A percentile compares a stretch with the other conserved stretches of the same genome.
phyloP scores from a whole-genome alignment of 176 grass and related monocot species.

The Eleusine indica region DNA sequence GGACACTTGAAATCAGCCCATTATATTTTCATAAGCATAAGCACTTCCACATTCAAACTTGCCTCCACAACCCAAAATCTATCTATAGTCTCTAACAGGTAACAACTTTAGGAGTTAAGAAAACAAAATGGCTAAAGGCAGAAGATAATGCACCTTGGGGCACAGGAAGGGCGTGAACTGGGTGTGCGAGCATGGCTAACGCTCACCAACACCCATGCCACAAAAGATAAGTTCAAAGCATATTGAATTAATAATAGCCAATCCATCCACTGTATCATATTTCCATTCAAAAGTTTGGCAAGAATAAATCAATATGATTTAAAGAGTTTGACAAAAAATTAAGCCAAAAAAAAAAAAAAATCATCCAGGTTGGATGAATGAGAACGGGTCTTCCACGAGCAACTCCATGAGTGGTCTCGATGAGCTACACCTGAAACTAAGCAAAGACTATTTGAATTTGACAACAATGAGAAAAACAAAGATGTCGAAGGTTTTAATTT shows the following conservation, averaged over 20 bases:
- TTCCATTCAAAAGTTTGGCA: not conserved
- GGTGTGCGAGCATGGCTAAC: not conserved
- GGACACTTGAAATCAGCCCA: not conserved
- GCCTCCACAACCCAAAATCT: not conserved
- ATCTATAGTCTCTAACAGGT: not conserved
- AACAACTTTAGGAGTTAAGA: not conserved
- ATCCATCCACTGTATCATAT: not conserved
- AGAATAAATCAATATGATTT: not conserved
- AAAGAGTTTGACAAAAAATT: too few species aligned
- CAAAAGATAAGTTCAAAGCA: not conserved
- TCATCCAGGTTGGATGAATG: too few species aligned
- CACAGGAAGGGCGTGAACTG: too few species aligned
- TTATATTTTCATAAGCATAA: not conserved
- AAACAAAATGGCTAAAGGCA: not conserved
- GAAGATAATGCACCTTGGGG: not conserved
- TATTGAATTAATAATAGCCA: not conserved
- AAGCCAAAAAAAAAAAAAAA: too few species aligned
- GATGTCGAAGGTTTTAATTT: conserved; percentile 6
- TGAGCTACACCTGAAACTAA: too few species aligned
- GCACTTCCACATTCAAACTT: not conserved
- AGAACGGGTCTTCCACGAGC: too few species aligned
- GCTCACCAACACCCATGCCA: not conserved
- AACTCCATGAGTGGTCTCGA: too few species aligned
- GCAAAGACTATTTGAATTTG: not conserved
- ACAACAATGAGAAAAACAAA: not conserved